phyloP scores from a whole-genome alignment of 257 asterid species.

The Linaria vulgaris region DNA sequence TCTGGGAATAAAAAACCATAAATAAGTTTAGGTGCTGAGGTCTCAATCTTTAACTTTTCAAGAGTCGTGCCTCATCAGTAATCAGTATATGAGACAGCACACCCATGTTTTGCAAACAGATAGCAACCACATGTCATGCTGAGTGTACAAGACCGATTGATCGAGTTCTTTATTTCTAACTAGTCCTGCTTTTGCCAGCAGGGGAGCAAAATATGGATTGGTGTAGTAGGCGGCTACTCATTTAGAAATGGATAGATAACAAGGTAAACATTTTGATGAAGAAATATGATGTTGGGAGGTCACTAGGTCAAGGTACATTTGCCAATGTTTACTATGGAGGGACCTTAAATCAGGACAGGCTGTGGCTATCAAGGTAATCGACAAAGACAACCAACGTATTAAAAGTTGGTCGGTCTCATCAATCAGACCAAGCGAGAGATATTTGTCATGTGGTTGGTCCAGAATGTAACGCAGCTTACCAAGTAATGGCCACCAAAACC shows the following conservation, averaged over 20 bases:
- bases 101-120: conserved; percentile 3
- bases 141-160: conserved; percentile 16
- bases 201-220: conserved; percentile 25
- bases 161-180: conserved; percentile 23
- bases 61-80: conserved; percentile 16
- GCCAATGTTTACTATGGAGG: conserved; percentile 84
- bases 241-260: conserved; percentile 44
- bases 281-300: conserved; percentile 73
- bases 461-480: conserved; percentile 49
- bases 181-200: conserved; percentile 26
- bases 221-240: background rate
- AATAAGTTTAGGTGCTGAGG: background rate
- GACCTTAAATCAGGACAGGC: conserved; percentile 53
- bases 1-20: no score
- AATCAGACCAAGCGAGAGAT: conserved; percentile 80
- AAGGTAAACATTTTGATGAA: conserved; percentile 62
- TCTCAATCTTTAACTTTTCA: background rate
- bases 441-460: conserved; percentile 60
- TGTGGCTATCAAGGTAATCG: conserved; percentile 83
- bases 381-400: conserved; percentile 66
- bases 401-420: conserved; percentile 55
- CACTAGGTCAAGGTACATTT: conserved; percentile 78
- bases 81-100: background rate
- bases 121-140: background rate
- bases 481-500: conserved; percentile 79